phyloP scores from a whole-genome alignment of 179 eudicot species.

The Beta lomatogona region DNA sequence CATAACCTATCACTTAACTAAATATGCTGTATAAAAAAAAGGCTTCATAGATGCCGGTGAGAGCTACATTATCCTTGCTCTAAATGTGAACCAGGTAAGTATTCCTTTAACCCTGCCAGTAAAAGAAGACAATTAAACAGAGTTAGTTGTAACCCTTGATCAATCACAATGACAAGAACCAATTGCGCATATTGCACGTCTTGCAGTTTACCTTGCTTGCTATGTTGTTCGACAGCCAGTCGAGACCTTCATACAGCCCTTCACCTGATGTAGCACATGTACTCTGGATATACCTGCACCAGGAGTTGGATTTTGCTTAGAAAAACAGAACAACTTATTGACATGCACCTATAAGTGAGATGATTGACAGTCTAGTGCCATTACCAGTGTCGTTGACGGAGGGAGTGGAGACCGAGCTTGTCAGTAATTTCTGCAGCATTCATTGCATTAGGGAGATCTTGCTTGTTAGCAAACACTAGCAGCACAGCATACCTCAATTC shows the following conservation, averaged over 20 bases:
- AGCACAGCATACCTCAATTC: conserved; percentile 41
- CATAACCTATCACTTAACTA: conserved; percentile 16
- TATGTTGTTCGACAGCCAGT: conserved; percentile 44
- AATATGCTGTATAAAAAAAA: conserved; percentile 2
- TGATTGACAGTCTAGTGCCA: not conserved
- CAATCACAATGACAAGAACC: not conserved
- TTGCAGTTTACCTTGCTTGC: conserved; percentile 31
- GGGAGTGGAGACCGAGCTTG: conserved; percentile 16
- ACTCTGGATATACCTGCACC: conserved; percentile 51
- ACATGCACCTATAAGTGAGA: not conserved
- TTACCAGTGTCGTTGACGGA: conserved; percentile 40
- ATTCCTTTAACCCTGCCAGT: conserved; percentile 18
- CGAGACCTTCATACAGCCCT: conserved; percentile 40
- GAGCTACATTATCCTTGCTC: conserved; percentile 5
- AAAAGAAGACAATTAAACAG: not conserved
- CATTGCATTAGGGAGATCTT: conserved; percentile 71
- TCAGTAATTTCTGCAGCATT: conserved; percentile 64
- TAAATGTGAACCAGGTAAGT: conserved; percentile 12
- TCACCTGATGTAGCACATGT: conserved; percentile 41
- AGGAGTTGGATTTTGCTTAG: not conserved
- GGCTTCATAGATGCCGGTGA: not conserved
- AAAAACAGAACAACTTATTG: not conserved
- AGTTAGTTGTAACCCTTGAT: not conserved
- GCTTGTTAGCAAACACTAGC: conserved; percentile 60
- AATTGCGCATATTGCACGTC: not conserved